Base-by-base conservation (phyloP, 768 basidiomycete genomes). In the Lentinula guzmanii region DNA sequence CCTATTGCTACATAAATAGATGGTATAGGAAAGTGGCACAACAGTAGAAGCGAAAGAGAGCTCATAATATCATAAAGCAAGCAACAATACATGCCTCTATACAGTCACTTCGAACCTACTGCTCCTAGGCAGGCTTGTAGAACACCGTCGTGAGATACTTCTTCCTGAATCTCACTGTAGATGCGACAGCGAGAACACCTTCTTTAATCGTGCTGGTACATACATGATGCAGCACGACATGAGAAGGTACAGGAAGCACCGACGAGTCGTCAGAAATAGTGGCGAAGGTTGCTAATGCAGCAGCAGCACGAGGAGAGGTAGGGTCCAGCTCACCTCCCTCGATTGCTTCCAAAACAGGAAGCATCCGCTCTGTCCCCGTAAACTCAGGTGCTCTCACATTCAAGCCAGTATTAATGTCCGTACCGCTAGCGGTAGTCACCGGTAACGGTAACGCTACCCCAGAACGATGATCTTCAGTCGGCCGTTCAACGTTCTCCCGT, bases 151-250 rank as follows among this genome's bases (percentile, higher is more conserved):
- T 91, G 74, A 93, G 82, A 78, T 89, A 93, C 89, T 96, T 98
- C 78, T 91, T 85, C 74, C 86, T 79, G 77, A 97, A 98, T 70
- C 95, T 78, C 55, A 89, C 94, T 61, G 95, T 98, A 61, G 86
- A 92, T 34, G 88, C 95, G 5, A 98, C 94, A 39, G 94, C 95
- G 52, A 98, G 73, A 48, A 96, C 93, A 7, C 93, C 95, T 71
- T 95, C 94, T 72, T 86, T 82, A 64, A 98, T 98, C 52, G 95
- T 93, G 68, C 93, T 96, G 63, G 95, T 97, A 64, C 92, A 91
- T 67, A 98, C 75, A 73, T 98, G 95, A 67, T 97, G 94, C 65
- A 98, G 77, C 28, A 98, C 93, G 43, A 93, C 93, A 76, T 98
- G 95, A 48, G 86, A 90, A 18, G 95, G 95, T 18, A 97, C 93